phyloP scores from a whole-genome alignment of 768 basidiomycete species.

The Naganishia kalamii region DNA sequence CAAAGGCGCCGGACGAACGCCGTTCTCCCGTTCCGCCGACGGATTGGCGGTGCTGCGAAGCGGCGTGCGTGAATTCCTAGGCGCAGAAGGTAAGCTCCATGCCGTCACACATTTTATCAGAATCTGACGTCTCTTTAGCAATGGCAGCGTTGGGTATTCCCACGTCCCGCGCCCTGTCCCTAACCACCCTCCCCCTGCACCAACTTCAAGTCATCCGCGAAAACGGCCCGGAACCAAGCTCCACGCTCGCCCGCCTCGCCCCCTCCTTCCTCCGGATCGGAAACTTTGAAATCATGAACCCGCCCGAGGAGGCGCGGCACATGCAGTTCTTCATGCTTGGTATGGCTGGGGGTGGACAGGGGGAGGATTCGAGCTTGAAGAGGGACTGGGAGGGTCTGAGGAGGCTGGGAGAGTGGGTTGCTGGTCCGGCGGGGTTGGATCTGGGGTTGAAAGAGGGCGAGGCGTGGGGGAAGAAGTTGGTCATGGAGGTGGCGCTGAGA shows the following conservation, averaged over 20 bases:
- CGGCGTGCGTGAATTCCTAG: constrained; percentile 86
- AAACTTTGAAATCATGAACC: constrained; percentile 77
- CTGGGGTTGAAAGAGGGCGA: constrained; percentile 46
- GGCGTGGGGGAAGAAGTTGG: constrained; percentile 65
- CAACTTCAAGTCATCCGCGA: constrained; percentile 71
- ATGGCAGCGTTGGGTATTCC: constrained; percentile 78
- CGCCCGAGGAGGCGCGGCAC: constrained; percentile 51
- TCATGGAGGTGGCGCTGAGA: constrained; percentile 70
- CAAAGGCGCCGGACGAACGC: constrained; percentile 89
- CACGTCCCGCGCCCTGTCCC: constrained; percentile 73
- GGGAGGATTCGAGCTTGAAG: constrained; percentile 47
- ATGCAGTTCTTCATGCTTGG: constrained; percentile 49
- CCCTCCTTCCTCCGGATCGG: constrained; percentile 90
- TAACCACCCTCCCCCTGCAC: constrained; percentile 61
- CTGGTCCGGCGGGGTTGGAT: constrained; percentile 50
- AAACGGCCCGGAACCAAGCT: constrained; percentile 57
- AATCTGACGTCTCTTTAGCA: constrained; percentile 48
- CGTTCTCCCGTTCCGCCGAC: constrained; percentile 85
- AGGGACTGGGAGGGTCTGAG: constrained; percentile 68
- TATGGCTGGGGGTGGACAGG: constrained; percentile 23
- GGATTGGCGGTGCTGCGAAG: constrained; percentile 92
- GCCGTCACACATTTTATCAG: not conserved
- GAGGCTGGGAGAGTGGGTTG: constrained; percentile 69
- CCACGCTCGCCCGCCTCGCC: constrained; percentile 71
- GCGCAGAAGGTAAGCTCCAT: constrained; percentile 63